Evolutionary conservation across 805 yeast genomes (phyloP).

Genomic region (Saccharomycopsis microspora): DNA sequence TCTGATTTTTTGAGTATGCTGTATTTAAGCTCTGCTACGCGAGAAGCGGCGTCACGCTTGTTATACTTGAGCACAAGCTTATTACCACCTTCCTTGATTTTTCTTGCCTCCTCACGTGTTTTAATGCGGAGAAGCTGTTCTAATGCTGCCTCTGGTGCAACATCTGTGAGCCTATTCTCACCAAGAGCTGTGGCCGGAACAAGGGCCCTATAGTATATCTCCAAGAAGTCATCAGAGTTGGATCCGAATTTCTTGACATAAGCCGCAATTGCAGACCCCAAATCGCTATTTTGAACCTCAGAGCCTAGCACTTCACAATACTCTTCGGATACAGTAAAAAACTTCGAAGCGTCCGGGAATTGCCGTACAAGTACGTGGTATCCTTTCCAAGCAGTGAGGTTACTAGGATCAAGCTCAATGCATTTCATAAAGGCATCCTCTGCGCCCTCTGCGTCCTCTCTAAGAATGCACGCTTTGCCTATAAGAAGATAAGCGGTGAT

Average conservation of each 20-base stretch:
- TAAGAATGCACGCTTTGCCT: conserved; percentile 55
- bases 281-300: conserved; percentile 21
- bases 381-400: conserved; percentile 76
- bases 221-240: conserved; percentile 26
- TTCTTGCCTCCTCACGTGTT: conserved; percentile 31
- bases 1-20: conserved; percentile 34
- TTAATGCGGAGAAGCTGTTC: conserved; percentile 30
- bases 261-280: too few relatives aligned
- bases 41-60: conserved; percentile 31
- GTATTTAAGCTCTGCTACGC: conserved; percentile 28
- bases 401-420: conserved; percentile 35
- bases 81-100: conserved; percentile 32
- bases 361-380: conserved; percentile 35
- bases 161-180: conserved; percentile 35
- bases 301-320: conserved; percentile 28
- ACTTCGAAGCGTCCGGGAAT: conserved; percentile 28
- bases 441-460: conserved; percentile 30
- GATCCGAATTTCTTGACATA: conserved; percentile 29
- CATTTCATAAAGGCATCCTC: conserved; percentile 36
- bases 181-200: conserved; percentile 49
- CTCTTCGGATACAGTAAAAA: conserved; percentile 36
- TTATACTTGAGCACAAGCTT: conserved; percentile 28
- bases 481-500: conserved; percentile 59
- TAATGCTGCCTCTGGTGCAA: conserved; percentile 35
- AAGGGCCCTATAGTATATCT: conserved; percentile 36